These are phyloP conservation scores for Penicillium sp. DNA, from an alignment of 2,329 filamentous ascomycete species.

Conservation along the genomic window DNA sequence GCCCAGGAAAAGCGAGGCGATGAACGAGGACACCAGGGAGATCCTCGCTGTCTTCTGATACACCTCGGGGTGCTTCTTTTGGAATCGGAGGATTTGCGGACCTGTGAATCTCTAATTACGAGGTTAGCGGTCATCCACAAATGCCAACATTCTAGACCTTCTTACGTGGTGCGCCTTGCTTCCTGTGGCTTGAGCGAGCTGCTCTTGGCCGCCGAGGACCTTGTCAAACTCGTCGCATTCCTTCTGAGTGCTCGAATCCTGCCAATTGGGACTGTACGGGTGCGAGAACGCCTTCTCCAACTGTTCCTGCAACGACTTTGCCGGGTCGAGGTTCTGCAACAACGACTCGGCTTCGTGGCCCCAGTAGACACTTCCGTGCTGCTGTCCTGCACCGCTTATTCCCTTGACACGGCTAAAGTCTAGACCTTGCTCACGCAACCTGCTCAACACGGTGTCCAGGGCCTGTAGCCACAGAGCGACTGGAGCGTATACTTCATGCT, in stretches of 20 bases:
- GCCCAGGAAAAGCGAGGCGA: constrained; percentile 85
- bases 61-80: constrained; percentile 69
- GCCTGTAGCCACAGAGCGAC: constrained; percentile 94
- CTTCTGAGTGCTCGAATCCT: constrained; percentile 87
- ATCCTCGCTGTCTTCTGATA: constrained; percentile 79
- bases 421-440: constrained; percentile 63
- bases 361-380: constrained; percentile 98
- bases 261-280: constrained; percentile 91
- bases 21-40: constrained; percentile 89
- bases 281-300: constrained; percentile 70
- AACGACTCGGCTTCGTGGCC: constrained; percentile 61
- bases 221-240: constrained; percentile 87
- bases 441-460: constrained; percentile 73
- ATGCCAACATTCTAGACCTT: constrained; percentile 1
- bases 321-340: constrained; percentile 57
- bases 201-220: constrained; percentile 59
- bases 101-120: constrained; percentile 78
- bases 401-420: constrained; percentile 72
- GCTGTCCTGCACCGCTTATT: constrained; percentile 88
- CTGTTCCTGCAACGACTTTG: constrained; percentile 64
- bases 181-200: constrained; percentile 73
- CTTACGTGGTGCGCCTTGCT: constrained; percentile 90
- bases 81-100: constrained; percentile 89
- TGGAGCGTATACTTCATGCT: constrained; percentile 87
- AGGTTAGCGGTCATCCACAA: constrained; percentile 1